Conservation (phyloP, 2,329 filamentous ascomycete genomes). For the Colletotrichum tofieldiae region DNA sequence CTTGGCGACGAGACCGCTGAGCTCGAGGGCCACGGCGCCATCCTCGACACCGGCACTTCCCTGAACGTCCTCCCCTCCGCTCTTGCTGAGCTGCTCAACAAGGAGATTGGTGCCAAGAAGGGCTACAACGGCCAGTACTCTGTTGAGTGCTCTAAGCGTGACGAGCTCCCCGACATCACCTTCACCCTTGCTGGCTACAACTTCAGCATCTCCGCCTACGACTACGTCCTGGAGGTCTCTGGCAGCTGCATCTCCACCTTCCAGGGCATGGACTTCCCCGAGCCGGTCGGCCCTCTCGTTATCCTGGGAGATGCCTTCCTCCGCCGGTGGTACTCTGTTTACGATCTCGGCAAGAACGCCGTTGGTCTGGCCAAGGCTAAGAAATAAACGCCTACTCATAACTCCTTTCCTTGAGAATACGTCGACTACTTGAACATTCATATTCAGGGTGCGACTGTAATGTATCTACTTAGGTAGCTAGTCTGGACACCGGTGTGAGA, state of each 20-base stretch:
- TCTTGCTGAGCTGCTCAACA: conserved; percentile 96
- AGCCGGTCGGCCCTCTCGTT: conserved; percentile 89
- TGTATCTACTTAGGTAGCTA: conserved; percentile 37
- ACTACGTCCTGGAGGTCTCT: conserved; percentile 97
- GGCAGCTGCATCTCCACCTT: conserved; percentile 98
- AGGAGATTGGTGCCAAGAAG: conserved; percentile 98
- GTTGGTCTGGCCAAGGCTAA: conserved; percentile 93
- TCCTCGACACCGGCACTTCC: conserved; percentile 98
- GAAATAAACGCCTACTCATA: conserved; percentile 50
- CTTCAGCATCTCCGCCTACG: conserved; percentile 89
- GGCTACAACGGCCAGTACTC: conserved; percentile 97
- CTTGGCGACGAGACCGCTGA: conserved; percentile 90
- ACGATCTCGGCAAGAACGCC: conserved; percentile 90
- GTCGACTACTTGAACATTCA: conserved; percentile 9
- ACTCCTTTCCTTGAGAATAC: conserved; percentile 25
- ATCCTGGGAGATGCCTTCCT: conserved; percentile 93
- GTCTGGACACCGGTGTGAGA: conserved; percentile 40
- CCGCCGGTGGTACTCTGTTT: conserved; percentile 94
- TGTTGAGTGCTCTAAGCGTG: conserved; percentile 88
- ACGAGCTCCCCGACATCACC: conserved; percentile 88
- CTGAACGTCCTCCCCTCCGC: conserved; percentile 94
- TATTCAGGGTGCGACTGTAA: conserved; percentile 33
- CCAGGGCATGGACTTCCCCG: conserved; percentile 95
- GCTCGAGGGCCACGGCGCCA: conserved; percentile 94
- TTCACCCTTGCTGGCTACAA: conserved; percentile 93